phyloP scores from a whole-genome alignment of 768 basidiomycete species.

The Amanita jacksonii region DNA sequence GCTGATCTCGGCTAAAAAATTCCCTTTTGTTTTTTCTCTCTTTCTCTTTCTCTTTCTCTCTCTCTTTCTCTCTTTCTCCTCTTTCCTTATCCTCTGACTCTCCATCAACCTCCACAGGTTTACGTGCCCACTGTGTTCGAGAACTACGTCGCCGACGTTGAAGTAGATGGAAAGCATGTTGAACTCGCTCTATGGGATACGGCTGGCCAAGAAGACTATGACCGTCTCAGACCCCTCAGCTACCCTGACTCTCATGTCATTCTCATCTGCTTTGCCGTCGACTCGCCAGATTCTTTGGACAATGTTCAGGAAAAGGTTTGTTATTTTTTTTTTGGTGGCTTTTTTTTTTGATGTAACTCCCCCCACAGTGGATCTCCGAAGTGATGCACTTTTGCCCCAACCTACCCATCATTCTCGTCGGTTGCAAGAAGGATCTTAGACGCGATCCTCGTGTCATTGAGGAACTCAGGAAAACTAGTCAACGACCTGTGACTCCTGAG shows the following conservation, averaged over 20 bases:
- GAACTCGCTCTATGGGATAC: conserved; percentile 99
- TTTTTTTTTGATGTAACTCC: conserved; percentile 4
- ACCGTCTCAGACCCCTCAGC: conserved; percentile 92
- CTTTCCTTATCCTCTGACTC: background rate
- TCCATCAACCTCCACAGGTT: conserved; percentile 45
- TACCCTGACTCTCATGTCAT: conserved; percentile 99
- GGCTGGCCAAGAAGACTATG: conserved; percentile 98
- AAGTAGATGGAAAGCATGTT: conserved; percentile 97
- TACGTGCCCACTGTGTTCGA: conserved; percentile 99
- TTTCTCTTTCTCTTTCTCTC: background rate
- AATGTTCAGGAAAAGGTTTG: conserved; percentile 99
- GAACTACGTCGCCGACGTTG: conserved; percentile 98
- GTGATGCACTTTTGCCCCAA: conserved; percentile 96
- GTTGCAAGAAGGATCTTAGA: conserved; percentile 98
- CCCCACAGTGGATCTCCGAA: conserved; percentile 88
- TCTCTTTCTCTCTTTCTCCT: conserved; percentile 4
- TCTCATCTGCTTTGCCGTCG: conserved; percentile 97
- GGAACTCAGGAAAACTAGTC: conserved; percentile 88
- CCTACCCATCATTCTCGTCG: conserved; percentile 93
- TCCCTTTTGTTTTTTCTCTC: no score
- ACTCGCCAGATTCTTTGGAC: conserved; percentile 95
- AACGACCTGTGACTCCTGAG: conserved; percentile 89
- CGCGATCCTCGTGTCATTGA: conserved; percentile 90
- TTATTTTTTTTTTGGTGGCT: conserved; percentile 11
- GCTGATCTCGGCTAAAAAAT: background rate